These are phyloP conservation scores for Friedmanniomyces endolithicus DNA, from an alignment of 495 filamentous ascomycete species.

Conservation along the genomic window DNA sequence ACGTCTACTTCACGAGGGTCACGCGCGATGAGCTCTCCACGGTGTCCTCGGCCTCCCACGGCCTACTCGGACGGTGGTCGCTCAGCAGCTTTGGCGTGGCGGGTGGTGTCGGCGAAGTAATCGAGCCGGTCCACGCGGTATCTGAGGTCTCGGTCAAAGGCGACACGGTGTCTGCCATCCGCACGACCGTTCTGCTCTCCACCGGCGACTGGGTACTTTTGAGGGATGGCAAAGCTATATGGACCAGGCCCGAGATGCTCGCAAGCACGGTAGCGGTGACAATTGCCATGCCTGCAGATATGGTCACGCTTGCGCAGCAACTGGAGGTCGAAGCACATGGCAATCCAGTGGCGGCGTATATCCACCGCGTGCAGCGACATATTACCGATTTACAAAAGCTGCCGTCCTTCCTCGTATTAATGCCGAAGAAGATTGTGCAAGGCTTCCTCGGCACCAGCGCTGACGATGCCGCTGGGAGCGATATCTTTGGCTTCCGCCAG, in stretches of 20 bases:
- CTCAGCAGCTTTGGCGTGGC: slow-evolving; percentile 24
- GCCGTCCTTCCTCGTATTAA: slow-evolving; percentile 49
- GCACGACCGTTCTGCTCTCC: slow-evolving; percentile 56
- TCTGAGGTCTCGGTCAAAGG: slow-evolving; percentile 68
- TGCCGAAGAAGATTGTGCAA: slow-evolving; percentile 42
- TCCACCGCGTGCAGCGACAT: slow-evolving; percentile 78
- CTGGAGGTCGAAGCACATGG: slow-evolving; percentile 77
- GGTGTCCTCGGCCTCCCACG: slow-evolving; percentile 65
- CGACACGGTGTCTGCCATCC: slow-evolving; percentile 55
- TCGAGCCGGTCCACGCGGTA: slow-evolving; percentile 47
- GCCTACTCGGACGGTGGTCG: slow-evolving; percentile 60
- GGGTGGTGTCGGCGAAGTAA: neutral
- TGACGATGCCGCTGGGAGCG: slow-evolving; percentile 44
- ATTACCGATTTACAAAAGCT: slow-evolving; percentile 63
- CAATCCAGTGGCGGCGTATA: slow-evolving; percentile 64
- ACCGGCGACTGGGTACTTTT: slow-evolving; percentile 72
- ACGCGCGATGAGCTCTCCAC: slow-evolving; percentile 58
- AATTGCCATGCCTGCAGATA: slow-evolving; percentile 58
- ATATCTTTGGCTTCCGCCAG: slow-evolving; percentile 82
- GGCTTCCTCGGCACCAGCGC: slow-evolving; percentile 48
- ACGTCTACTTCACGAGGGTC: slow-evolving; percentile 77
- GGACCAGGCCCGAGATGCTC: slow-evolving; percentile 73
- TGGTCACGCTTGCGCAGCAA: slow-evolving; percentile 62
- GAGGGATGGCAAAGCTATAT: slow-evolving; percentile 65
- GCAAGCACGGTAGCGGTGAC: slow-evolving; percentile 60